Evolutionary conservation across 805 yeast genomes (phyloP).

Genomic region (Ogataea sp.): DNA sequence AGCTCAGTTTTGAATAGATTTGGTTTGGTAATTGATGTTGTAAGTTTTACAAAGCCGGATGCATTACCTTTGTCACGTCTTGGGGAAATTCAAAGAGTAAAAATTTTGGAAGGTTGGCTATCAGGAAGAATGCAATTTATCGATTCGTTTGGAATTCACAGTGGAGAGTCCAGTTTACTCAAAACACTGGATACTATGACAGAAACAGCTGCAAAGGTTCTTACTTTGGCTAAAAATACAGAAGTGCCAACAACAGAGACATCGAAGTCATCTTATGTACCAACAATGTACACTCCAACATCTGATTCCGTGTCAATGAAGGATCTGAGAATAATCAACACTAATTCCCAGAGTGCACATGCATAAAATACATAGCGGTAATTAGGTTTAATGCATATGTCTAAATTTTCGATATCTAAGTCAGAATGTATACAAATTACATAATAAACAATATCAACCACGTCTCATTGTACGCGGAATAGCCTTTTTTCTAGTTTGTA

Average conservation of each 20-base stretch:
- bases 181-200: conserved; percentile 51
- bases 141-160: conserved; percentile 48
- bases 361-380: no score
- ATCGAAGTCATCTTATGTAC: no score
- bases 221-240: neutral
- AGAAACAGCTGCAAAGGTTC: conserved; percentile 8
- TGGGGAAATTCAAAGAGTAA: conserved; percentile 70
- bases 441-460: no score
- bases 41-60: conserved; percentile 64
- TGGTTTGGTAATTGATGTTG: conserved; percentile 74
- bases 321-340: neutral
- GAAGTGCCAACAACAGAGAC: neutral
- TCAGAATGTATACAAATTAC: no score
- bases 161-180: conserved; percentile 59
- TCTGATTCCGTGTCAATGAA: neutral
- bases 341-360: neutral
- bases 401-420: no score
- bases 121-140: conserved; percentile 33
- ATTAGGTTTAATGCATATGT: neutral
- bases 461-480: neutral
- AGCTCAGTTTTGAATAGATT: conserved; percentile 73
- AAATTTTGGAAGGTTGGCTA: conserved; percentile 51
- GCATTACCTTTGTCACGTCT: conserved; percentile 63
- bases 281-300: neutral
- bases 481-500: neutral